Evolutionary conservation across 139 green algal genomes (phyloP), one percentile per base, ranked within the genome.

Genomic region (Tetradesmus obliquus): DNA sequence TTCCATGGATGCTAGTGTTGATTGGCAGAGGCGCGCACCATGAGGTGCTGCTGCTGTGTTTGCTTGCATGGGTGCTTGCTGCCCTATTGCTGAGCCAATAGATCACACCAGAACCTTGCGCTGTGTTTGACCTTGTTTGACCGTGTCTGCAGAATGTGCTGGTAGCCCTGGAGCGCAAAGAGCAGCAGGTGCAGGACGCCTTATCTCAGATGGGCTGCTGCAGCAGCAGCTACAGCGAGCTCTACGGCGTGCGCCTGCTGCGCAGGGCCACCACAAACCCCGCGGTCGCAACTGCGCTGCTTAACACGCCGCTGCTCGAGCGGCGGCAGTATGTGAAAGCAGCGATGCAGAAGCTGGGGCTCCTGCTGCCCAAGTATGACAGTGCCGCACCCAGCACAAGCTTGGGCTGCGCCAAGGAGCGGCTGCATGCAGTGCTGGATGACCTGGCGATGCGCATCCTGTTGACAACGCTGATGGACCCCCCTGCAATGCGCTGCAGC

Each of bases 291-390:
- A n/a, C n/a, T 12, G 58, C 84, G n/a, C 45, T 53, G 7, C 10
- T 4, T 1, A 13, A n/a, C 10, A 6, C 24, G 24, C 20, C 1
- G 32, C 32, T 45, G 32, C 32, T 45, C 6, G 32, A 74, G 19
- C 60, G 84, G 24, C 84, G 32, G 10, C n/a, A 89, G 12, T 89
- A 82, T 1, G 32, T 45, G 9, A 32, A 79, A 15, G 12, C 13
- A 3, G 71, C 62, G 13, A 60, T 45, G 32, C 32, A 82, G 24
- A 71, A 24, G 58, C 60, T 89, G 84, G 84, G n/a, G 32, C 62
- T 89, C 62, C 84, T 89, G 84, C 84, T 89, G 84, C 84, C 84
- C 19, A 89, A 82, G 79, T 89, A 89, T 62, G 60, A 19, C 20
- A 89, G 17, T 5, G 58, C 19, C 32, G 24, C 60, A 5, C 60